Conservation (phyloP, 306 rosid species). For the Dicorynia guianensis region DNA sequence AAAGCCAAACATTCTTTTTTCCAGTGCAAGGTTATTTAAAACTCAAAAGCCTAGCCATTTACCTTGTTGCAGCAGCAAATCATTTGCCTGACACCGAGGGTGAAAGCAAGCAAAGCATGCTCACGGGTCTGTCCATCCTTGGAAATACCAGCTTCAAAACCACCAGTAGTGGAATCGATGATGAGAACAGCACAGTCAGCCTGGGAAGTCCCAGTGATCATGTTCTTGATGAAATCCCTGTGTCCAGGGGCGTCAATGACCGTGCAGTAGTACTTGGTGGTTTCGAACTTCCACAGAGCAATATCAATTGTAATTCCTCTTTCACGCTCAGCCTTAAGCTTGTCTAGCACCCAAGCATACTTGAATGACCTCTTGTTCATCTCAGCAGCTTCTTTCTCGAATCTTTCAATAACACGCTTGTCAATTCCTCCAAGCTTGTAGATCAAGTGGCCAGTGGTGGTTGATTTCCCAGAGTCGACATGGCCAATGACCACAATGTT, state of each 20-base stretch:
- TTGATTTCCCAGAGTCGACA: slow-evolving; percentile 72
- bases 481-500: slow-evolving; percentile 77
- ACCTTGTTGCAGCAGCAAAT: slow-evolving; percentile 78
- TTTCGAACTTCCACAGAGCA: slow-evolving; percentile 72
- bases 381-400: slow-evolving; percentile 73
- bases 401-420: slow-evolving; percentile 75
- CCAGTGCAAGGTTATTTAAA: not conserved
- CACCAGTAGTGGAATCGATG: slow-evolving; percentile 70
- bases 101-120: slow-evolving; percentile 71
- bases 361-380: slow-evolving; percentile 76
- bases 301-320: slow-evolving; percentile 73
- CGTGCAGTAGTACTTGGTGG: slow-evolving; percentile 70
- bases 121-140: slow-evolving; percentile 82
- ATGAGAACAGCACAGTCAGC: slow-evolving; percentile 72
- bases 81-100: slow-evolving; percentile 74
- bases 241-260: slow-evolving; percentile 75
- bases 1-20: not conserved
- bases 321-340: slow-evolving; percentile 76
- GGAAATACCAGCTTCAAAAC: slow-evolving; percentile 71
- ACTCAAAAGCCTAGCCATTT: not conserved
- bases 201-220: slow-evolving; percentile 72
- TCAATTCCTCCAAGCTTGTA: slow-evolving; percentile 78
- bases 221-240: slow-evolving; percentile 69
- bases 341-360: slow-evolving; percentile 78
- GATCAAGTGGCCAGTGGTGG: slow-evolving; percentile 72